Evolutionary conservation across 2,329 filamentous ascomycete genomes (phyloP).

Genomic region (Fusarium succisae): DNA sequence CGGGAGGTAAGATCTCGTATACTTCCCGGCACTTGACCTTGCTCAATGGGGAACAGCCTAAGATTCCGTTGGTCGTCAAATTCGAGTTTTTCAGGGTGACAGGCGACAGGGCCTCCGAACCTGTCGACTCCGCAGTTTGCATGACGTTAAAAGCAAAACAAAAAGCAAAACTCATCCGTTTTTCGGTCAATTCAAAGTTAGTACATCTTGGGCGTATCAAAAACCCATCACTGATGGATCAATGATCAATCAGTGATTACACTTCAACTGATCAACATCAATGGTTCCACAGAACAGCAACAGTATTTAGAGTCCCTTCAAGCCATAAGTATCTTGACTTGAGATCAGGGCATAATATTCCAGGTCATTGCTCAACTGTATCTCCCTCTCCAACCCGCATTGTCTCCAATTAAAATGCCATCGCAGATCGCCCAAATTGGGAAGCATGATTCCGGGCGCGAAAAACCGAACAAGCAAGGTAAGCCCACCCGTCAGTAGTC

Average conservation of each 20-base stretch:
- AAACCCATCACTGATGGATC: background rate
- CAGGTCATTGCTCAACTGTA: fast-evolving
- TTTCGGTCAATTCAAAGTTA: background rate
- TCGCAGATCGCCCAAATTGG: background rate
- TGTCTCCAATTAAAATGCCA: fast-evolving
- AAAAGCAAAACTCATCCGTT: background rate
- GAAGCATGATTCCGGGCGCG: fast-evolving
- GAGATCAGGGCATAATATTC: background rate
- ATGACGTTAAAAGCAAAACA: background rate
- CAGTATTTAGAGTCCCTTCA: background rate
- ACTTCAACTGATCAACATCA: background rate
- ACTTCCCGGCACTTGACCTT: background rate
- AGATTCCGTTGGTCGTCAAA: background rate
- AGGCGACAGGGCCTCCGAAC: background rate
- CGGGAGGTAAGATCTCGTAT: background rate
- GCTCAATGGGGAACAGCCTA: background rate
- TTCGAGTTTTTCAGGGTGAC: background rate
- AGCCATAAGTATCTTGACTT: background rate
- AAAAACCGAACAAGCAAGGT: background rate
- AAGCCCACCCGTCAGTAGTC: fast-evolving
- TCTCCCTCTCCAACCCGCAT: background rate
- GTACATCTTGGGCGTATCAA: background rate
- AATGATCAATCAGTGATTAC: background rate
- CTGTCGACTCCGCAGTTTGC: background rate
- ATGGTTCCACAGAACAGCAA: background rate